Base-by-base conservation (phyloP, 768 basidiomycete species). In the Lanmaoa pseudosensibilis region DNA sequence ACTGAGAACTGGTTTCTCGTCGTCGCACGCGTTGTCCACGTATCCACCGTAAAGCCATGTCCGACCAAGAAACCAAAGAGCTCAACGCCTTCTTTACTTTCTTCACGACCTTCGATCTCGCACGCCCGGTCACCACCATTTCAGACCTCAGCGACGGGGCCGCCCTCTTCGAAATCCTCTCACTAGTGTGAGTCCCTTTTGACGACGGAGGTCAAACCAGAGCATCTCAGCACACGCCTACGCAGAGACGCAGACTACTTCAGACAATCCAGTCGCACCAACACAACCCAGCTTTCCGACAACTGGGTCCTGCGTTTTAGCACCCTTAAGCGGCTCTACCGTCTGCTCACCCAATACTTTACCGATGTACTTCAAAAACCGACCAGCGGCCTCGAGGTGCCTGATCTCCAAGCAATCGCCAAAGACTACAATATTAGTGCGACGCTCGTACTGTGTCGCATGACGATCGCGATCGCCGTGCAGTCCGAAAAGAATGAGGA, bases 231-330 rank as follows among this genome's bases (percentile, higher is more conserved):
- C 53, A 38, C 50, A 34, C 13, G 37, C 23, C 15, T 46, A 23
- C 46, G 43, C 66, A 94, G 92, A 61, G 93, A 94, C 75, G 77
- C 78, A 46, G 81, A 86, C 33, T 92, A 92, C 74, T 95, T 95
- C 67, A 82, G 83, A 44, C 82, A 81, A 51, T 74, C 84, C 5
- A 74, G 77, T 19, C 82, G 87, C 12, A 75, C 82, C 6, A 77
- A 80, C 6, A 77, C 85, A 0, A 73, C 80, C 18, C 85, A 90
- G 52, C 79, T 79, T 2, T 83, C 88, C 12, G 92, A 93, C 65
- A 94, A 92, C 73, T 96, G 93, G 93, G 90, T 94, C 54, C 73
- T 94, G 33, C 85, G 92, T 13, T 92, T 94, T 72, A 87, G 81
- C 71, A 73, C 87, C 10, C 81, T 95, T 58, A 95, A 95, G 66